These are phyloP conservation scores for Phytopythium oedochilum DNA, from an alignment of 352 stramenopile genomes.

Conservation along the genomic window DNA sequence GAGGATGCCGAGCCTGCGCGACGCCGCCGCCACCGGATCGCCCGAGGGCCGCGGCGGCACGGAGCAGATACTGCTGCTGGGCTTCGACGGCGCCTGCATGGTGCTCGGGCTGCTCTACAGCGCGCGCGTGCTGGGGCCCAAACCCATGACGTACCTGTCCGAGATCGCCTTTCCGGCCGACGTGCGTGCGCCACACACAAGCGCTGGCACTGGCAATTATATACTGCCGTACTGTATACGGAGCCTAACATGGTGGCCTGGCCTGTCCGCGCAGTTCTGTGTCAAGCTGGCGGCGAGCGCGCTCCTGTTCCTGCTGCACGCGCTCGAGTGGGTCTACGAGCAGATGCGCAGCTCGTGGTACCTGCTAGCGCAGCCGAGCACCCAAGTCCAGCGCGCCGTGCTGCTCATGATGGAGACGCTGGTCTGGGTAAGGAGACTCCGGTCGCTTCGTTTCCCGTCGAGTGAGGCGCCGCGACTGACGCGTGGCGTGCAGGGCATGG, in stretches of 20 bases:
- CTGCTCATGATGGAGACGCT: conserved; percentile 51
- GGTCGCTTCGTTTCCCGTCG: background rate
- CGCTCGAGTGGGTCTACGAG: conserved; percentile 48
- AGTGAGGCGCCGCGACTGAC: background rate
- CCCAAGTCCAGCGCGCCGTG: conserved; percentile 24
- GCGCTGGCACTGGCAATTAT: background rate
- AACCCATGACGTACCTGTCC: conserved; percentile 73
- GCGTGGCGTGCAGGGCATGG: conserved; percentile 48
- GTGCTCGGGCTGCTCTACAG: conserved; percentile 49
- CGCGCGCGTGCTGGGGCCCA: conserved; percentile 37
- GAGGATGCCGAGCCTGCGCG: background rate
- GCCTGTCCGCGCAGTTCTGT: conserved; percentile 55
- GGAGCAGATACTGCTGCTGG: conserved; percentile 22
- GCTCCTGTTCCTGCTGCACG: conserved; percentile 40
- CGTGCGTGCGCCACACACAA: conserved; percentile 38
- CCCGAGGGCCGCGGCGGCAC: background rate
- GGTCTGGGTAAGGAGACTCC: conserved; percentile 34
- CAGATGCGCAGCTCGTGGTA: conserved; percentile 34
- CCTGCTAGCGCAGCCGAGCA: conserved; percentile 20
- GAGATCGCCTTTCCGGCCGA: conserved; percentile 74
- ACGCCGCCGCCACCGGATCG: too few species aligned
- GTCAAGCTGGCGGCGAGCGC: conserved; percentile 49
- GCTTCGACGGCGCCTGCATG: conserved; percentile 39
- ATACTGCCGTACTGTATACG: too few species aligned
- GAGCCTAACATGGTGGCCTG: too few species aligned